phyloP scores from a whole-genome alignment of 2,329 filamentous ascomycete genomes.

The Epichloe baconii region DNA sequence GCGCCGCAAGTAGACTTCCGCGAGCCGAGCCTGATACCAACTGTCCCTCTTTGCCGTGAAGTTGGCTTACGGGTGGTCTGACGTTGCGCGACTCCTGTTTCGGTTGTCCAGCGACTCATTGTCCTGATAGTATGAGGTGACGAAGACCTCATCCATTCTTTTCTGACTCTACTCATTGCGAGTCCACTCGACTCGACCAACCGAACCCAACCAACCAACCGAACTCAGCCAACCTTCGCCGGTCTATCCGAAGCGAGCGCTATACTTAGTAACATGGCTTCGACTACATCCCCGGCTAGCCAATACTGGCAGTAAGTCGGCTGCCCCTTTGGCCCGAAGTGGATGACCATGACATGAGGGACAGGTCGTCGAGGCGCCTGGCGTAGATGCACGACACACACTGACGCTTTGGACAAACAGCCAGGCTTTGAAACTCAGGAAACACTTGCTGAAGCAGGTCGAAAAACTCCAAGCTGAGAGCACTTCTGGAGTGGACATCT shows the following conservation, averaged over 20 bases:
- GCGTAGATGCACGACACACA: background rate
- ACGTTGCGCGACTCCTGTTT: conserved; percentile 9
- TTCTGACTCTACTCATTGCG: conserved; percentile 1
- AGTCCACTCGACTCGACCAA: background rate
- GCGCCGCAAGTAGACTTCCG: conserved; percentile 21
- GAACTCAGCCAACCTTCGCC: background rate
- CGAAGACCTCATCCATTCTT: conserved; percentile 13
- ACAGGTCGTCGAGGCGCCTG: background rate
- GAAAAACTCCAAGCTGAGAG: conserved; percentile 26
- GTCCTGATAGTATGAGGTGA: conserved; percentile 23
- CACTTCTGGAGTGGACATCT: conserved; percentile 23
- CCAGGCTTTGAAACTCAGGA: conserved; percentile 29
- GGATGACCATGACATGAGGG: background rate
- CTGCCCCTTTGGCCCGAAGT: background rate
- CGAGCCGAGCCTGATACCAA: conserved; percentile 22
- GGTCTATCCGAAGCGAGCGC: conserved; percentile 3
- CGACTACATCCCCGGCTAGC: conserved; percentile 18
- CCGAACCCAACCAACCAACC: background rate
- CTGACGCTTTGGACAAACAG: conserved; percentile 16
- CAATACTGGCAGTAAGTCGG: conserved; percentile 27
- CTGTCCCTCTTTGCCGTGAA: conserved; percentile 12
- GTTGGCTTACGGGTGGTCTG: conserved; percentile 23
- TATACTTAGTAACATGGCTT: conserved; percentile 4
- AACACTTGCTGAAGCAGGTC: conserved; percentile 28
- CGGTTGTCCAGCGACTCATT: conserved; percentile 9